These are phyloP conservation scores for Dipodascus geniculatus DNA, from an alignment of 805 yeast species.

Conservation along the genomic window DNA sequence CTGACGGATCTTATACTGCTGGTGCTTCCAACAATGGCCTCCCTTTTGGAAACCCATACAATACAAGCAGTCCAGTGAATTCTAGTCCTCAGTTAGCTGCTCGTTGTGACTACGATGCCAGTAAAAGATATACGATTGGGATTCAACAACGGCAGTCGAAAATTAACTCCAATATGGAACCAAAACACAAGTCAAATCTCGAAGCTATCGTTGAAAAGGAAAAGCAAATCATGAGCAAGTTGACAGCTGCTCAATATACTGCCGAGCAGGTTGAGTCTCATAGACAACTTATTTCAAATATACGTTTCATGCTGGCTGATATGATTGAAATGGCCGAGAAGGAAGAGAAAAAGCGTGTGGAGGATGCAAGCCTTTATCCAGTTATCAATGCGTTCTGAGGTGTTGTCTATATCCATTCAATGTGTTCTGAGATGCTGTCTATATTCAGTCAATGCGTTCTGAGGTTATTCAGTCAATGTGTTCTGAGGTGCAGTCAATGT, in stretches of 20 bases:
- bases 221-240: not conserved
- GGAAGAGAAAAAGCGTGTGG: not conserved
- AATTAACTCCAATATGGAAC: not conserved
- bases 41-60: not conserved
- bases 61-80: not conserved
- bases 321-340: not conserved
- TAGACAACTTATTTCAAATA: not conserved
- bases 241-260: not conserved
- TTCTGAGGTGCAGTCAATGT: not conserved
- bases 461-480: no score
- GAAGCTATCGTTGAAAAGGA: not conserved
- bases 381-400: not conserved
- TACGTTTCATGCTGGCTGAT: not conserved
- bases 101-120: slow-evolving; percentile 18
- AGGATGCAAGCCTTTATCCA: not conserved
- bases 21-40: not conserved
- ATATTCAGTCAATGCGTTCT: no score
- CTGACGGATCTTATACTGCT: no score
- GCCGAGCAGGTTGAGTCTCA: not conserved
- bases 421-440: no score
- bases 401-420: no score
- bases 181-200: not conserved
- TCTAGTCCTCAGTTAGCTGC: slow-evolving; percentile 17
- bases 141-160: slow-evolving; percentile 14
- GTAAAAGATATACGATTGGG: slow-evolving; percentile 20